Conservation (phyloP, 1,284 basidiomycete species). For the Leccinum subrobustum region DNA sequence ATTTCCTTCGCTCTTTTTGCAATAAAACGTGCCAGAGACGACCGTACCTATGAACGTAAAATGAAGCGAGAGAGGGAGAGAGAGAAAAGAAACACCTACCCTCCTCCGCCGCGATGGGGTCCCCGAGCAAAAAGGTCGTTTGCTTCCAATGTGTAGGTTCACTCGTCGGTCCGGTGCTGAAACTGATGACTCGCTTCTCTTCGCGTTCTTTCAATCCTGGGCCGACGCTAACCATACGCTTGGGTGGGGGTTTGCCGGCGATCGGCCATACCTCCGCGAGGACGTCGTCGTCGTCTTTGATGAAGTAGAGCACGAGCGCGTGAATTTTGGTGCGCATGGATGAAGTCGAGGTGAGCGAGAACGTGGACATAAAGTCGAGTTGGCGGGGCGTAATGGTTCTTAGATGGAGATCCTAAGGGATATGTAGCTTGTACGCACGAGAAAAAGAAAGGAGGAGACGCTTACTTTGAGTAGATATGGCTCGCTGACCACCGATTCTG, state of each 20-base stretch:
- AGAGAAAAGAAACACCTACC: conserved; percentile 46
- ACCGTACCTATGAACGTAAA: conserved; percentile 52
- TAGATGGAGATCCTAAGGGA: conserved; percentile 67
- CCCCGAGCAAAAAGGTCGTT: conserved; percentile 83
- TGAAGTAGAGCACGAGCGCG: conserved; percentile 88
- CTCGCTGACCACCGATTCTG: conserved; percentile 68
- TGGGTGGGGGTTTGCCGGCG: conserved; percentile 54
- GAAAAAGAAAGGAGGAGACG: not conserved
- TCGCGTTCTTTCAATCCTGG: conserved; percentile 35
- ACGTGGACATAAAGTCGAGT: conserved; percentile 78
- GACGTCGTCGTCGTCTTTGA: conserved; percentile 57
- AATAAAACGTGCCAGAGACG: conserved; percentile 82
- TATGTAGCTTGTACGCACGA: not conserved
- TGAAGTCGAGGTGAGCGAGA: conserved; percentile 64
- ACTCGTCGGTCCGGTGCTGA: conserved; percentile 89
- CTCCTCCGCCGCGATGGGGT: conserved; percentile 72
- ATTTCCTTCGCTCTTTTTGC: conserved; percentile 80
- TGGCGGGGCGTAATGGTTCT: conserved; percentile 63
- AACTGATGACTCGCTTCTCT: conserved; percentile 66
- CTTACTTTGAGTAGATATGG: conserved; percentile 69
- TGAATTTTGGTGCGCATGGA: conserved; percentile 65
- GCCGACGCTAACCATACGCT: conserved; percentile 47
- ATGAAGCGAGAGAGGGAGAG: not conserved
- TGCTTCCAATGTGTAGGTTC: conserved; percentile 99
- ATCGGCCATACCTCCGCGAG: conserved; percentile 77